These are phyloP conservation scores for Polygonum maritimum DNA, from an alignment of 148 eudicot genomes.

Conservation along the genomic window DNA sequence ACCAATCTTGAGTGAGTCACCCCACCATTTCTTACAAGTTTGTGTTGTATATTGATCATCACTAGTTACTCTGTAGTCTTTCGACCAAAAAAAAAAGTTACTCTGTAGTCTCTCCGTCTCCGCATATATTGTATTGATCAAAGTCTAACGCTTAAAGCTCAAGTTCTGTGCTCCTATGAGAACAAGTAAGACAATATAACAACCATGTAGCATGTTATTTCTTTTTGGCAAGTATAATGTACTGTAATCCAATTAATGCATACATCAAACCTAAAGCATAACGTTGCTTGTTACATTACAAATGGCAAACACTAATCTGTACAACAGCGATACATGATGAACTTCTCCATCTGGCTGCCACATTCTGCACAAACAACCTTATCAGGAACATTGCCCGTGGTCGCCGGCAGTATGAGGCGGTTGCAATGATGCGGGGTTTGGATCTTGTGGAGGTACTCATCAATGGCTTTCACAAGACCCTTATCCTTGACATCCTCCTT, in stretches of 20 bases:
- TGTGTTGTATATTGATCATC: no score
- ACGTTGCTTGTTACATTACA: neutral
- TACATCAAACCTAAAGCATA: neutral
- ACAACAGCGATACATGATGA: slow-evolving; percentile 72
- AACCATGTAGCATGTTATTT: neutral
- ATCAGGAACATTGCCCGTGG: slow-evolving; percentile 43
- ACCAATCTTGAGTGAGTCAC: slow-evolving; percentile 62
- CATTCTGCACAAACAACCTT: slow-evolving; percentile 65
- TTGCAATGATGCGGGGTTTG: slow-evolving; percentile 63
- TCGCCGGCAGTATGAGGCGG: slow-evolving; percentile 55
- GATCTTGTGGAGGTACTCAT: slow-evolving; percentile 24
- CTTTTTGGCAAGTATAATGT: neutral
- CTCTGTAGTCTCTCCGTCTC: no score
- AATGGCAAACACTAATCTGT: slow-evolving; percentile 18
- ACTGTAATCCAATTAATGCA: no score
- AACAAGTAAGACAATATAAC: neutral
- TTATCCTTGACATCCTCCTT: slow-evolving; percentile 10
- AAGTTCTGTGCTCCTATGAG: neutral
- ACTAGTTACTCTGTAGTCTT: no score
- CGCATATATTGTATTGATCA: no score
- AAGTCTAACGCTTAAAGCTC: no score
- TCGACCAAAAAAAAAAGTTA: no score
- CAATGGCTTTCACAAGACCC: slow-evolving; percentile 43
- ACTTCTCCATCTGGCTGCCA: slow-evolving; percentile 55
- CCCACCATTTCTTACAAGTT: no score